phyloP scores from a whole-genome alignment of 805 yeast genomes.

The Candida sanyiensis region DNA sequence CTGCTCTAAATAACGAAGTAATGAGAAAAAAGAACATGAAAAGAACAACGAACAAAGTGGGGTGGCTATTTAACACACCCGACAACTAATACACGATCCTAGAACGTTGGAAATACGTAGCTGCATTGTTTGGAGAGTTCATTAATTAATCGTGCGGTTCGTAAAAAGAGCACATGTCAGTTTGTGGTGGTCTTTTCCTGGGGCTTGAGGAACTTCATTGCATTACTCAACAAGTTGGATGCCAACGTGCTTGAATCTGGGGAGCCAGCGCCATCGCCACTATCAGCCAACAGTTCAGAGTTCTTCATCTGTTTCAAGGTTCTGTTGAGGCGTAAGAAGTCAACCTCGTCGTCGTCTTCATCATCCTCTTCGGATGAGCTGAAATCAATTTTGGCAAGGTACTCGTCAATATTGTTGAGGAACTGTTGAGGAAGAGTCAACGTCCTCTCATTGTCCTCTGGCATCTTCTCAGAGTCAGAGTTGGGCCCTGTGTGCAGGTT shows the following conservation, averaged over 20 bases:
- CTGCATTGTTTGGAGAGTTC: too few species aligned
- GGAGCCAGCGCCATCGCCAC: constrained; percentile 4
- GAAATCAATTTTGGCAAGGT: constrained; percentile 20
- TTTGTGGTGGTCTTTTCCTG: too few species aligned
- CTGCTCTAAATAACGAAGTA: neutral
- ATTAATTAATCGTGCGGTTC: too few species aligned
- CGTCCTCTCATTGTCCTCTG: constrained; percentile 6
- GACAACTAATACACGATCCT: too few species aligned
- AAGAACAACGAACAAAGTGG: too few species aligned
- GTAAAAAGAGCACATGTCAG: too few species aligned
- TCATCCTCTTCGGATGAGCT: constrained; percentile 17
- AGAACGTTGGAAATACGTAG: too few species aligned
- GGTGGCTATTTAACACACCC: too few species aligned
- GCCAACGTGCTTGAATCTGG: too few species aligned
- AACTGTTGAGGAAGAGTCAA: constrained; percentile 26
- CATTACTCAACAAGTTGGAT: too few species aligned
- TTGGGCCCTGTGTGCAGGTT: neutral
- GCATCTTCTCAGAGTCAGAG: constrained; percentile 2
- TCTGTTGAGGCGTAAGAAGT: constrained; percentile 21
- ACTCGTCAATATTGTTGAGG: constrained; percentile 25
- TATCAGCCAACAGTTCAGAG: constrained; percentile 10
- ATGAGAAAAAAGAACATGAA: neutral
- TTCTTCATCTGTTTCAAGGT: constrained; percentile 12
- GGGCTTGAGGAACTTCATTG: too few species aligned
- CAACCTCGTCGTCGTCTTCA: constrained; percentile 21